Conservation (phyloP, 495 filamentous ascomycete species). For the Lophium mytilinum region DNA sequence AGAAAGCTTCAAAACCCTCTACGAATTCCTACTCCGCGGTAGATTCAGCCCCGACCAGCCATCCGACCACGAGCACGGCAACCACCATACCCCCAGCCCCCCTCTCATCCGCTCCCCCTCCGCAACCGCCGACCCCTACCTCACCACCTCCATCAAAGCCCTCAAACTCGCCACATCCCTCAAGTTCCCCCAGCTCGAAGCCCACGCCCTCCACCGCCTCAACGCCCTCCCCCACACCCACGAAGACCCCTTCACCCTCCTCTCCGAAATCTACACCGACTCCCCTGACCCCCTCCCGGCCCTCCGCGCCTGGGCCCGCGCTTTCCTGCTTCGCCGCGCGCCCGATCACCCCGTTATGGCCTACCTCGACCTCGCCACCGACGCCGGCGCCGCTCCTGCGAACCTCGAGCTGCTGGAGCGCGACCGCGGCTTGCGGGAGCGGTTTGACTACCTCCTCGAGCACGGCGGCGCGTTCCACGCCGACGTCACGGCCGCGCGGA, state of each 20-base stretch:
- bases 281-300: constrained; percentile 8
- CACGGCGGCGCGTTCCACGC: constrained; percentile 3
- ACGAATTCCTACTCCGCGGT: constrained; percentile 15
- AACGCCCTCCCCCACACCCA: constrained; percentile 7
- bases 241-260: constrained; percentile 19
- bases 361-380: no score
- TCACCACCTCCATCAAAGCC: constrained; percentile 9
- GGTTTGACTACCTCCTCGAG: constrained; percentile 1
- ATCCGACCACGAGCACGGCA: not conserved
- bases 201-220: constrained; percentile 8
- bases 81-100: constrained; percentile 4
- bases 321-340: constrained; percentile 1
- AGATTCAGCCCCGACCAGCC: constrained; percentile 11
- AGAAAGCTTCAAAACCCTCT: constrained; percentile 13
- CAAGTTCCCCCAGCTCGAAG: constrained; percentile 13
- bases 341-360: no score
- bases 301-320: constrained; percentile 6
- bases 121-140: not conserved
- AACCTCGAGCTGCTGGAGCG: constrained; percentile 40
- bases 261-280: constrained; percentile 9
- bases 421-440: constrained; percentile 35
- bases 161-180: constrained; percentile 10
- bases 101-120: constrained; percentile 12
- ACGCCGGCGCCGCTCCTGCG: no score
- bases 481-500: constrained; percentile 7